Conservation (phyloP, 495 filamentous ascomycete genomes). For the Tuber calosporum region DNA sequence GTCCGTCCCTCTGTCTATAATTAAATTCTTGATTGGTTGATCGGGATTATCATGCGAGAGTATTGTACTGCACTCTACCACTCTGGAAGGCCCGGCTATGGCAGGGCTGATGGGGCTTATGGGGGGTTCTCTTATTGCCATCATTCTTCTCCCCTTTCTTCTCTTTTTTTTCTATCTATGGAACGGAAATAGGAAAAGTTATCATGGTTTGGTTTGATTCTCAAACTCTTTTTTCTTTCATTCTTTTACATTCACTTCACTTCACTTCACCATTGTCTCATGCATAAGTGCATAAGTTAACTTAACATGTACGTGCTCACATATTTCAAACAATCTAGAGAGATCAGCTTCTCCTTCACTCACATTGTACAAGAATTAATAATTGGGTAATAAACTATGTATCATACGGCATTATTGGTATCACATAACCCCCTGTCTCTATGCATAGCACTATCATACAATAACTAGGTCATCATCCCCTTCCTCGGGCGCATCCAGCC, state of each 20-base stretch:
- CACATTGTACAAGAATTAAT: slow-evolving; percentile 43
- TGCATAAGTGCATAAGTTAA: neutral
- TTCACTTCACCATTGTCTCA: neutral
- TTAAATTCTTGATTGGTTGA: neutral
- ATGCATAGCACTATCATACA: slow-evolving; percentile 13
- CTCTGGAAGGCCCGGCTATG: neutral
- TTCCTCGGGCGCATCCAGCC: slow-evolving; percentile 60
- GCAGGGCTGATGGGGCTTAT: neutral
- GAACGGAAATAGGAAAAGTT: slow-evolving; percentile 1
- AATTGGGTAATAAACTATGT: slow-evolving; percentile 3
- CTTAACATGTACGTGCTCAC: neutral
- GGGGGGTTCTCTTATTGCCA: neutral
- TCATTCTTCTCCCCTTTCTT: neutral
- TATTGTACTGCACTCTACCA: slow-evolving; percentile 1
- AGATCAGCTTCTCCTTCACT: slow-evolving; percentile 50
- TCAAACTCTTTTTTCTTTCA: neutral
- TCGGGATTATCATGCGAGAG: slow-evolving; percentile 2
- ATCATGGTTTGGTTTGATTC: neutral
- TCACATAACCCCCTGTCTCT: neutral
- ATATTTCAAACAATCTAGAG: slow-evolving; percentile 46
- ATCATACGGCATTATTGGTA: neutral
- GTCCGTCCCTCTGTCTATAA: neutral
- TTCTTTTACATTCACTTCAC: neutral
- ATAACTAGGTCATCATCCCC: slow-evolving; percentile 45
- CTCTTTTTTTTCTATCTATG: neutral